Evolutionary conservation across 2,329 filamentous ascomycete species (phyloP).

Genomic region (Aspergillus sp.): DNA sequence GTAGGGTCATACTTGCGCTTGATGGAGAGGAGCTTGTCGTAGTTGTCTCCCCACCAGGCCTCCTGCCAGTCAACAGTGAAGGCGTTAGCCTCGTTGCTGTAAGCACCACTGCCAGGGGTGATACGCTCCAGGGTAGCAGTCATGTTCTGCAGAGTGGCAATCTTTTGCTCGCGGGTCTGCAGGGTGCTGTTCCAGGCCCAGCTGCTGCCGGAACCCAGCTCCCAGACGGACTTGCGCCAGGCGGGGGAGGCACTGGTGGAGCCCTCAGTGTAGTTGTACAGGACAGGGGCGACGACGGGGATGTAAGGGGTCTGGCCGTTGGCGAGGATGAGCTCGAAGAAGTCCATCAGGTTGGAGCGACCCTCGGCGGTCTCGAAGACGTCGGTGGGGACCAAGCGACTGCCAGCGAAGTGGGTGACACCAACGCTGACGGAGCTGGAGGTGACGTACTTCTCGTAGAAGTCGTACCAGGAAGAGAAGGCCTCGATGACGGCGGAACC

Average conservation of each 20-base stretch:
- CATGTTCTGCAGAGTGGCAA: constrained; percentile 14
- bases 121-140: constrained; percentile 16
- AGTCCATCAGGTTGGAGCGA: constrained; percentile 16
- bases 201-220: constrained; percentile 15
- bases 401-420: constrained; percentile 20
- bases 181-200: constrained; percentile 23
- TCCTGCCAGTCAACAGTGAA: constrained; percentile 22
- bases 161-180: constrained; percentile 11
- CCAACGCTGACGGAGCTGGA: constrained; percentile 20
- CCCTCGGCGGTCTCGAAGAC: constrained; percentile 20
- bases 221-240: constrained; percentile 23
- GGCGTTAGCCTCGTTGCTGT: constrained; percentile 23
- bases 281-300: constrained; percentile 18
- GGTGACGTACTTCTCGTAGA: constrained; percentile 21
- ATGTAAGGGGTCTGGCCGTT: constrained; percentile 18
- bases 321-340: constrained; percentile 12
- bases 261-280: constrained; percentile 22
- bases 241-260: constrained; percentile 21
- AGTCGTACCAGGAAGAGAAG: constrained; percentile 22
- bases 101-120: constrained; percentile 22
- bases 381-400: constrained; percentile 21
- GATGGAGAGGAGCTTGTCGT: constrained; percentile 18
- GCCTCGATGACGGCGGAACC: constrained; percentile 18
- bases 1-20: constrained; percentile 25
- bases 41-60: constrained; percentile 25